These are phyloP conservation scores for Sclerotinia subarctica DNA, from an alignment of 2,329 filamentous ascomycete genomes.

Conservation along the genomic window DNA sequence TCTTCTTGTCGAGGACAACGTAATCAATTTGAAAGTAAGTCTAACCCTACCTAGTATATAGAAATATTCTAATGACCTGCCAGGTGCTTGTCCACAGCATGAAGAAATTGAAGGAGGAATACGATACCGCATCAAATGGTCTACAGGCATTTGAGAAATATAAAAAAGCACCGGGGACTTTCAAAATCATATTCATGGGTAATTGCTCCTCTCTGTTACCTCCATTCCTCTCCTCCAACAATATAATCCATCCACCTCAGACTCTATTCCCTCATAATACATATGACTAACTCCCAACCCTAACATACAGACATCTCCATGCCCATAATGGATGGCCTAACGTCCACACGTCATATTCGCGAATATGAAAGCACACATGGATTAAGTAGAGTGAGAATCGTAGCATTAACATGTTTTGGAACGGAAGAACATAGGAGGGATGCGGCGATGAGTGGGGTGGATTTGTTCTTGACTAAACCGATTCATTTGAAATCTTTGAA, in stretches of 20 bases:
- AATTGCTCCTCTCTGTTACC: not conserved
- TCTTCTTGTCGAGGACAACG: conserved; percentile 43
- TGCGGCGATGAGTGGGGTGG: conserved; percentile 49
- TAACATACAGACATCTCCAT: conserved; percentile 49
- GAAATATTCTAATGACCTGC: not conserved
- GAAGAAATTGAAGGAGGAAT: conserved; percentile 29
- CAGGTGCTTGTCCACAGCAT: conserved; percentile 32
- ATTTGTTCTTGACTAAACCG: conserved; percentile 52
- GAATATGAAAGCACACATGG: conserved; percentile 44
- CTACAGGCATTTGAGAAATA: conserved; percentile 45
- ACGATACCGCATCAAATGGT: conserved; percentile 44
- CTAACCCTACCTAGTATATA: not conserved
- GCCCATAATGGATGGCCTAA: conserved; percentile 52
- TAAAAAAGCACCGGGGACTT: conserved; percentile 19
- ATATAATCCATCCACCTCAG: too few relatives aligned
- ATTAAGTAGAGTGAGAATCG: conserved; percentile 44
- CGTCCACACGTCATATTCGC: conserved; percentile 47
- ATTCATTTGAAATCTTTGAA: conserved; percentile 36
- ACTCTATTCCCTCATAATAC: too few relatives aligned
- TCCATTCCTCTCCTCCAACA: not conserved
- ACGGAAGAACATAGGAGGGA: conserved; percentile 47
- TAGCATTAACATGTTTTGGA: conserved; percentile 51
- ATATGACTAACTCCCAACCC: too few relatives aligned
- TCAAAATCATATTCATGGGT: conserved; percentile 40
- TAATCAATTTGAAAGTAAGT: conserved; percentile 39